phyloP scores from a whole-genome alignment of 148 eudicot genomes.

The Spergularia bocconei region DNA sequence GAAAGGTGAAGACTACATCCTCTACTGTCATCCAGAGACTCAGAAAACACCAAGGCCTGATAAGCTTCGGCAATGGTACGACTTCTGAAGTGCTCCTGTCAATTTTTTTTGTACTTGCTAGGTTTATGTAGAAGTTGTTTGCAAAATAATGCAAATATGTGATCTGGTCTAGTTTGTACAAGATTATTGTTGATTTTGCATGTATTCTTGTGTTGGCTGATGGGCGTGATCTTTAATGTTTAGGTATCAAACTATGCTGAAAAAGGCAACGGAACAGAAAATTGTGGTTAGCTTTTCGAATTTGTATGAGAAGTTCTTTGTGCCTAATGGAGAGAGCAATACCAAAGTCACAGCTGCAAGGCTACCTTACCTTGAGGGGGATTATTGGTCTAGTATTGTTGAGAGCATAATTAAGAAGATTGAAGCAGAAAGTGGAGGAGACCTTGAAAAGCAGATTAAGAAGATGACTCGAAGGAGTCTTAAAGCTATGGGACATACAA shows the following conservation, averaged over 20 bases:
- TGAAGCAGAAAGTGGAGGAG: conserved; percentile 43
- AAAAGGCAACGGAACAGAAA: conserved; percentile 59
- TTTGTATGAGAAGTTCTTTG: conserved; percentile 67
- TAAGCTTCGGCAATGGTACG: conserved; percentile 78
- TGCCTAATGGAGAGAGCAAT: conserved; percentile 44
- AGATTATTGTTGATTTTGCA: not conserved
- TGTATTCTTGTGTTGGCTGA: conserved; percentile 5
- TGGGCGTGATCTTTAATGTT: conserved; percentile 3
- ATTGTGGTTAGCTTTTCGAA: conserved; percentile 62
- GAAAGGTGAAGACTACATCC: conserved; percentile 78
- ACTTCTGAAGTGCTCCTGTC: conserved; percentile 6
- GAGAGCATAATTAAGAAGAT: conserved; percentile 51
- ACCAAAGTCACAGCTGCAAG: conserved; percentile 73
- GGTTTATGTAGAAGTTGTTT: not conserved
- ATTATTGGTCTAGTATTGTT: conserved; percentile 73
- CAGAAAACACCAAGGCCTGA: conserved; percentile 76
- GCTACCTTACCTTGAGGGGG: conserved; percentile 90
- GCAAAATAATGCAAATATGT: not conserved
- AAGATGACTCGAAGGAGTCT: conserved; percentile 52
- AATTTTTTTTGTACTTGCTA: not conserved
- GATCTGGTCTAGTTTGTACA: not conserved
- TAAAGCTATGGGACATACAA: conserved; percentile 65
- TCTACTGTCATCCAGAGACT: conserved; percentile 77
- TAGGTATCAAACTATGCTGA: conserved; percentile 84
- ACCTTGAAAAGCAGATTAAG: conserved; percentile 39